A percentile compares a stretch with the other conserved stretches of the same genome.
phyloP scores from a whole-genome alignment of 305 asterid genomes.

The Fraxinus latifolia region DNA sequence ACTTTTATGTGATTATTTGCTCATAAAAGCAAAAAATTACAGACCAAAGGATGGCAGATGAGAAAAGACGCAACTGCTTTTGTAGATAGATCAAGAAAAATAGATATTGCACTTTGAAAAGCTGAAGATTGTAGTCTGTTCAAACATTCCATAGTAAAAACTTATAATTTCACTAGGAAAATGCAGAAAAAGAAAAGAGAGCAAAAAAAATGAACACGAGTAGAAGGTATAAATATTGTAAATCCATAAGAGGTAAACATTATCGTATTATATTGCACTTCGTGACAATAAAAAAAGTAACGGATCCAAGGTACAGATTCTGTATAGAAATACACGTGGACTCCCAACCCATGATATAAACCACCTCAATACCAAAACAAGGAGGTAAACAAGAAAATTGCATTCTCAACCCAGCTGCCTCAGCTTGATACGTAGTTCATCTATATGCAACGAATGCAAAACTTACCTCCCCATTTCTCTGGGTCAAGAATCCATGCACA shows the following conservation, averaged over 20 bases:
- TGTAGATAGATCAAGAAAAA: not conserved
- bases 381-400: not conserved
- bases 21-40: not conserved
- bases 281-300: not conserved
- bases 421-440: not conserved
- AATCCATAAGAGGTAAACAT: not conserved
- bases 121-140: not conserved
- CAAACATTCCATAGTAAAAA: not conserved
- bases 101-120: not conserved
- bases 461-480: constrained; percentile 95
- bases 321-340: not conserved
- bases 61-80: not conserved
- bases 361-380: not conserved
- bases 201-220: not conserved
- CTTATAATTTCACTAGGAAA: not conserved
- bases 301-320: not conserved
- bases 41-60: not conserved
- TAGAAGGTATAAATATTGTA: not conserved
- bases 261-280: not conserved
- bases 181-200: not conserved
- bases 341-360: not conserved
- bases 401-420: not conserved
- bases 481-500: constrained; percentile 90
- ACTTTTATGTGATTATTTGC: not conserved
- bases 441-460: not conserved